These are phyloP conservation scores for Vigna angularis DNA, from an alignment of 306 rosid species.

Conservation along the genomic window DNA sequence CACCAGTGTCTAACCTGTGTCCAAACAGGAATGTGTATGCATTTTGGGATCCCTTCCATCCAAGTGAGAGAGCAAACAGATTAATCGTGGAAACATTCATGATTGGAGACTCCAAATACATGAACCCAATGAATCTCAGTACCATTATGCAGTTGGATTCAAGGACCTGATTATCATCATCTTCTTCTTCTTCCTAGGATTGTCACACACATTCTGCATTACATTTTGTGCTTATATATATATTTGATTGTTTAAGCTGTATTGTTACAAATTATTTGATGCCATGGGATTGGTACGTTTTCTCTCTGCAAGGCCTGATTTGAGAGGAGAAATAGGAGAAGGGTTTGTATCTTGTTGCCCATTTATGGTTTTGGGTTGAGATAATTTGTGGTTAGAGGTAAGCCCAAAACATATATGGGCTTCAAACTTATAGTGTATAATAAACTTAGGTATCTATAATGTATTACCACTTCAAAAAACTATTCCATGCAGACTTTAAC, in stretches of 20 bases:
- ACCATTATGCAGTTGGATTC: slow-evolving; percentile 57
- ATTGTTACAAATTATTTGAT: slow-evolving; percentile 11
- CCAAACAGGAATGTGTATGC: slow-evolving; percentile 53
- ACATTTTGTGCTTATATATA: not conserved
- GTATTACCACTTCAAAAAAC: not conserved
- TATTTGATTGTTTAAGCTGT: slow-evolving; percentile 21
- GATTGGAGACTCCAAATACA: slow-evolving; percentile 53
- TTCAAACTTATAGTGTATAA: not conserved
- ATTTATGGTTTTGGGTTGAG: not conserved
- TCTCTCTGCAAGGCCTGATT: not conserved
- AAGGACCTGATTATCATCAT: slow-evolving; percentile 4
- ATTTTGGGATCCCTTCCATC: slow-evolving; percentile 67
- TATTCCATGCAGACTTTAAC: not conserved
- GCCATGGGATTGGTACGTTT: not conserved
- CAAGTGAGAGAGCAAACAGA: slow-evolving; percentile 57
- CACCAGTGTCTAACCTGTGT: slow-evolving; percentile 53
- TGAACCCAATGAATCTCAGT: slow-evolving; percentile 65
- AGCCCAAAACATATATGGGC: slow-evolving; percentile 25
- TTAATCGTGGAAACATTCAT: slow-evolving; percentile 53
- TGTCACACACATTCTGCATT: not conserved
- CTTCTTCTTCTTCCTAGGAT: not conserved
- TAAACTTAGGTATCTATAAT: not conserved
- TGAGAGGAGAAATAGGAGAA: not conserved
- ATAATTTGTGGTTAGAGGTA: not conserved
- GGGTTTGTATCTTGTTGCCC: not conserved